Evolutionary conservation across 129 eudicot genomes (phyloP).

Genomic region (Cynara cardunculus): DNA sequence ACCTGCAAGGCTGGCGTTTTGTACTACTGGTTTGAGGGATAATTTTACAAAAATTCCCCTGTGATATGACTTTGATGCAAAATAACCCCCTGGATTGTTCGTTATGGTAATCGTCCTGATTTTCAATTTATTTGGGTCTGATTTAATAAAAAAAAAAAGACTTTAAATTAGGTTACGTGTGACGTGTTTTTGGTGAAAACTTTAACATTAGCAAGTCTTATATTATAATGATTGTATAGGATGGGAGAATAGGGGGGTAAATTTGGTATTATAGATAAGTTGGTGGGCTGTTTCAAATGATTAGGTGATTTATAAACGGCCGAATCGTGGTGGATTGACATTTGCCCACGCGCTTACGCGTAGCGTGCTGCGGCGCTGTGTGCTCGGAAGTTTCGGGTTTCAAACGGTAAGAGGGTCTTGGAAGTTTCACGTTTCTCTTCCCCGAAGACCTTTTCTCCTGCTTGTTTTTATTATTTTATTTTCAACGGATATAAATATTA

Average conservation of each 20-base stretch:
- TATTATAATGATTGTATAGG: background rate
- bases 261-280: background rate
- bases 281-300: background rate
- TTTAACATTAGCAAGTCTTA: background rate
- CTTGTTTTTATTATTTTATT: background rate
- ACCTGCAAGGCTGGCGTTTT: slow-evolving; percentile 2
- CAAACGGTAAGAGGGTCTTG: slow-evolving; percentile 18
- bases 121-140: background rate
- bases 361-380: background rate
- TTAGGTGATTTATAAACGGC: background rate
- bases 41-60: background rate
- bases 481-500: background rate
- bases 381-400: slow-evolving; percentile 1
- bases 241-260: background rate
- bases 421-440: slow-evolving; percentile 12
- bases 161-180: background rate
- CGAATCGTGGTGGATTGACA: background rate
- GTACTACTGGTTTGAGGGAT: background rate
- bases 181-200: background rate
- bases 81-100: background rate
- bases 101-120: background rate
- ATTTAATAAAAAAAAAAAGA: background rate
- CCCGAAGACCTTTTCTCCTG: slow-evolving; percentile 21
- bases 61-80: background rate
- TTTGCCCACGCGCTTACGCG: slow-evolving; percentile 32